Conservation (phyloP, 129 eudicot genomes). For the Escallonia herrerae region DNA sequence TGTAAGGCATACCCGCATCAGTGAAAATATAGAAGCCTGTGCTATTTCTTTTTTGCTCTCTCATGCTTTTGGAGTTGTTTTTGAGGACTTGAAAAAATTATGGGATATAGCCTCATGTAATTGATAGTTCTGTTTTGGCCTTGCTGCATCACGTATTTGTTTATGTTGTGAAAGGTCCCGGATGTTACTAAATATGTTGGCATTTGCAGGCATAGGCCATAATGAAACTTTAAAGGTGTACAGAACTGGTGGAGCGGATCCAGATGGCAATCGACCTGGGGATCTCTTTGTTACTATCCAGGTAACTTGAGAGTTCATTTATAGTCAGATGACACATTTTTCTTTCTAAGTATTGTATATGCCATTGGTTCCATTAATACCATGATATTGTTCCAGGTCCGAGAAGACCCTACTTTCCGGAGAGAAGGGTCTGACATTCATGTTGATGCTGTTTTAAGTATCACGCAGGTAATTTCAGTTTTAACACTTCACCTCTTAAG, state of each 20-base stretch:
- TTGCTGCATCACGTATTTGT: neutral
- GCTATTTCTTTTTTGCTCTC: no score
- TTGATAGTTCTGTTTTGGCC: no score
- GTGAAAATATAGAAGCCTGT: no score
- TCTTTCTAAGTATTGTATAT: neutral
- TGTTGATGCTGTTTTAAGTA: slow-evolving; percentile 69
- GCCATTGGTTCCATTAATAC: neutral
- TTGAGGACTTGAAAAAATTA: no score
- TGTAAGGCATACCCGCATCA: no score
- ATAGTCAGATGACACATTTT: neutral
- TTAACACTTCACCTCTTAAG: no score
- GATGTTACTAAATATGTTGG: neutral
- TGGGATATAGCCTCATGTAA: no score
- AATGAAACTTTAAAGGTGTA: slow-evolving; percentile 61
- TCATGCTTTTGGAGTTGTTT: no score
- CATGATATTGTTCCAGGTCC: slow-evolving; percentile 40
- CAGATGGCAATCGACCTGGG: slow-evolving; percentile 88
- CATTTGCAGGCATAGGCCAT: slow-evolving; percentile 62
- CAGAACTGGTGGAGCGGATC: slow-evolving; percentile 91
- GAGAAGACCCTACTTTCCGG: slow-evolving; percentile 81
- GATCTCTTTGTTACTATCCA: slow-evolving; percentile 72
- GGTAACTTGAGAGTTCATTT: slow-evolving; percentile 30
- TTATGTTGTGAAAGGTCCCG: neutral
- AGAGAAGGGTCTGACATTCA: slow-evolving; percentile 87
- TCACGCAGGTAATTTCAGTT: slow-evolving; percentile 61